Evolutionary conservation across 306 rosid genomes (phyloP).

Genomic region (Canavalia ensiformis): DNA sequence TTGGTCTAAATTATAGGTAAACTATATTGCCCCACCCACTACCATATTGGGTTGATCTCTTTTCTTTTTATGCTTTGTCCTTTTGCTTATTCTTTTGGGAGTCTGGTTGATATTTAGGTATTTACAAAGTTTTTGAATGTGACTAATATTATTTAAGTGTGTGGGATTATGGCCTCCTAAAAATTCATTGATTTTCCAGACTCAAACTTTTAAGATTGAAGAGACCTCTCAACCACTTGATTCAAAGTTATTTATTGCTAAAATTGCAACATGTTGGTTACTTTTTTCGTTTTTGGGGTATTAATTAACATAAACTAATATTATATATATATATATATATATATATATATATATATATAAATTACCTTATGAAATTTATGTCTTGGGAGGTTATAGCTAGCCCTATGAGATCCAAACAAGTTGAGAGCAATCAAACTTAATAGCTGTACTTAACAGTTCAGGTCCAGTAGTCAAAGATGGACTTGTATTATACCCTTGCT

Average conservation of each 20-base stretch:
- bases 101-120: neutral
- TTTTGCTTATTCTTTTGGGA: neutral
- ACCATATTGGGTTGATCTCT: neutral
- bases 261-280: neutral
- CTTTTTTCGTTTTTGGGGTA: neutral
- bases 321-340: neutral
- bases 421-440: neutral
- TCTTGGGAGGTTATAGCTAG: no score
- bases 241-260: neutral
- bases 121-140: neutral
- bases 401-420: no score
- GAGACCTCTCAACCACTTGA: neutral
- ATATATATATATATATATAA: no score
- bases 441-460: slow-evolving; percentile 9
- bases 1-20: neutral
- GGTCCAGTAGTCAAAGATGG: neutral
- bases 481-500: neutral
- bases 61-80: neutral
- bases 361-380: no score
- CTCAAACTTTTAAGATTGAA: neutral
- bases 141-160: neutral
- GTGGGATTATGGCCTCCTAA: neutral
- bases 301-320: neutral
- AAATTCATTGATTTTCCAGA: neutral
- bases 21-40: neutral